A percentile compares a stretch with the other conserved stretches of the same genome.
Evolutionary conservation across 768 basidiomycete species (phyloP).

Genomic region (Lactarius tabidus): DNA sequence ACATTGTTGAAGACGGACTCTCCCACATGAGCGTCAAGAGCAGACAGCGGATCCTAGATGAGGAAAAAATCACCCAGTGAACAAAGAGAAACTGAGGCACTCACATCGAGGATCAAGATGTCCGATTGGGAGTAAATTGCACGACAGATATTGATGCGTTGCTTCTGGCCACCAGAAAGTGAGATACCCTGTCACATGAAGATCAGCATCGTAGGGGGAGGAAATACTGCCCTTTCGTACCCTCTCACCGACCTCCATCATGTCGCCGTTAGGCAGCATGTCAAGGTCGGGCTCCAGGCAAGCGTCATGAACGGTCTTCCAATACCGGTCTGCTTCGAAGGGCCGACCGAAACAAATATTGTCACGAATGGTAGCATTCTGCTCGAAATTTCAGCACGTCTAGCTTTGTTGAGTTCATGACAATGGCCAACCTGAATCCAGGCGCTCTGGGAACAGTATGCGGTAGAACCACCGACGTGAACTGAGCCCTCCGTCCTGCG

Average conservation of each 20-base stretch:
- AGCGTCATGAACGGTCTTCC: constrained; percentile 72
- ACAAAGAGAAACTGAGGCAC: constrained; percentile 20
- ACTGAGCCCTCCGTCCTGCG: constrained; percentile 60
- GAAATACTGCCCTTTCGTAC: constrained; percentile 24
- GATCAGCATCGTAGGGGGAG: background rate
- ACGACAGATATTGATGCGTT: constrained; percentile 81
- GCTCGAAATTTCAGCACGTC: background rate
- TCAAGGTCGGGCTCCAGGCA: constrained; percentile 79
- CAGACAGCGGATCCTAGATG: constrained; percentile 73
- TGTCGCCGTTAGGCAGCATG: constrained; percentile 69
- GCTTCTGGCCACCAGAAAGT: constrained; percentile 77
- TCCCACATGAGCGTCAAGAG: constrained; percentile 90
- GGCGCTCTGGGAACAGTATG: constrained; percentile 81
- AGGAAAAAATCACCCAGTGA: background rate
- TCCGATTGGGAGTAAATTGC: constrained; percentile 84
- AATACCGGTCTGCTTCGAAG: constrained; percentile 77
- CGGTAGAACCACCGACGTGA: constrained; percentile 69
- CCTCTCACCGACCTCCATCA: constrained; percentile 82
- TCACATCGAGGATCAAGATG: constrained; percentile 76
- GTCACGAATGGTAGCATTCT: constrained; percentile 83
- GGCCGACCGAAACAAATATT: constrained; percentile 86
- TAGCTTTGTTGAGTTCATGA: constrained; percentile 8
- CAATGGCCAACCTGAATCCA: constrained; percentile 70
- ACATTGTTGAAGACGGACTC: constrained; percentile 84
- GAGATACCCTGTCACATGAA: constrained; percentile 60